Base-by-base conservation (phyloP, 768 basidiomycete species). In the Gloeopeniophorella convolvens region DNA sequence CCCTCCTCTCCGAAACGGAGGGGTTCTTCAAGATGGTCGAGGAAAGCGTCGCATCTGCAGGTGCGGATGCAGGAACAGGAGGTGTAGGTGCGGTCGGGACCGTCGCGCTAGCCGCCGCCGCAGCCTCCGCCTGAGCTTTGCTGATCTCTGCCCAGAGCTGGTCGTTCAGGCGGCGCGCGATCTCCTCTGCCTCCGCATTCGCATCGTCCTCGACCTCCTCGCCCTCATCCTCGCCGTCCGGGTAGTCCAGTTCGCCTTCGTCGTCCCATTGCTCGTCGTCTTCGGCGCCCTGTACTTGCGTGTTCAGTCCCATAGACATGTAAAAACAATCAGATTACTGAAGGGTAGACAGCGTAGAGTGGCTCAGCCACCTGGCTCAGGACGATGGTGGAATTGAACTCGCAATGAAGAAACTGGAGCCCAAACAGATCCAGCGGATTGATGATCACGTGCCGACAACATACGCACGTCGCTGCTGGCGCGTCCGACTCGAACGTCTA, bases 121-220 rank as follows among this genome's bases (percentile, higher is more conserved):
- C 63, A 9, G 61, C 66, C 33, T 74, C 74, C 4, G 75, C 76
- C 53, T 75, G 79, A 5, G 75, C 83, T 61, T 78, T 82, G 60
- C 68, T 79, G 42, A 89, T 83, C 58, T 86, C 84, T 3, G 85
- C 87, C 78, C 80, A 83, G 5, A 89, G 71, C 51, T 89, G 80
- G 56, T 84, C 84, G n/a, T 83, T 80, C 26, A 90, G 67, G 23
- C 82, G 71, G 39, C 82, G 75, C 4, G 84, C 84, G 58, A 86
- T 85, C 59, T 82, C 85, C 55, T 83, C 78, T 2, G 85, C 85
- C 50, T 86, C 81, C 4, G 82, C 83, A 21, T 82, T 78, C 20
- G 77, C 75, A 59, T 70, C 66, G 28, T 78, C 76, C 31, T 82
- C 79, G 3, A 78, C 80, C 15, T 79, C 80, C 3, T 79, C 77